Percentiles rank a stretch among this genome's conserved stretches.
These are phyloP conservation scores for Coelastrella sp. DNA, from an alignment of 139 green algal genomes.

Conservation along the genomic window DNA sequence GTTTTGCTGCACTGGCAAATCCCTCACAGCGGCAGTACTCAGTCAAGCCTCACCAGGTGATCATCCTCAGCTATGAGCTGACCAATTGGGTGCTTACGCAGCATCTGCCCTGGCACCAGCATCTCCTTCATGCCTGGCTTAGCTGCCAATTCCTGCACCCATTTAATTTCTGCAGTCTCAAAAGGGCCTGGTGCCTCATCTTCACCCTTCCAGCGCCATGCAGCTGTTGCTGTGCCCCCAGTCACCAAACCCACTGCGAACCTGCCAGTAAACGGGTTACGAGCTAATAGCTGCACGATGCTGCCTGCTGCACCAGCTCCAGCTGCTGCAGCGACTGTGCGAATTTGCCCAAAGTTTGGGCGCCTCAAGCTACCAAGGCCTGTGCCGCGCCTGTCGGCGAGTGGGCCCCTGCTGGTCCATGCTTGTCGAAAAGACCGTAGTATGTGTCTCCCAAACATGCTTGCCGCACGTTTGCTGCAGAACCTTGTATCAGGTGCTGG, in stretches of 20 bases:
- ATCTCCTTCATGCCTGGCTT: conserved; percentile 57
- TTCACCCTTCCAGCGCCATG: conserved; percentile 31
- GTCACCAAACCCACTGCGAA: conserved; percentile 1
- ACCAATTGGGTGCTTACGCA: conserved; percentile 59
- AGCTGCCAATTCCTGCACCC: conserved; percentile 53
- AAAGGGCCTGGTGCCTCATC: conserved; percentile 9
- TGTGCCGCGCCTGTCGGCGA: not conserved
- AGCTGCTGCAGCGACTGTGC: not conserved
- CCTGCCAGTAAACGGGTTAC: not conserved
- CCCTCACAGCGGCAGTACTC: too few relatives aligned
- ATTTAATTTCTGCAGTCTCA: conserved; percentile 39
- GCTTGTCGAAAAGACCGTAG: not conserved
- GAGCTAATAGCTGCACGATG: conserved; percentile 17
- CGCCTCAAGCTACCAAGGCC: not conserved
- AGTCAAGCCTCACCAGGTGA: conserved; percentile 57
- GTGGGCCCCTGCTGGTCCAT: not conserved
- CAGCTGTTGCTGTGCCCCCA: conserved; percentile 29
- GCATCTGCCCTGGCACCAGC: conserved; percentile 57
- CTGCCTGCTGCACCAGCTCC: conserved; percentile 31
- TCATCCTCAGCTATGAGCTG: conserved; percentile 64
- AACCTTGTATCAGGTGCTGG: not conserved
- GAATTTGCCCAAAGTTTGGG: not conserved
- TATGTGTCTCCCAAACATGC: not conserved
- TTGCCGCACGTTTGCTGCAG: not conserved
- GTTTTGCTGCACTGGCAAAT: too few relatives aligned